A percentile compares a stretch with the other conserved stretches of the same genome.
These are phyloP conservation scores for Wickerhamomyces hampshirensis DNA, from an alignment of 805 yeast genomes.

Conservation along the genomic window DNA sequence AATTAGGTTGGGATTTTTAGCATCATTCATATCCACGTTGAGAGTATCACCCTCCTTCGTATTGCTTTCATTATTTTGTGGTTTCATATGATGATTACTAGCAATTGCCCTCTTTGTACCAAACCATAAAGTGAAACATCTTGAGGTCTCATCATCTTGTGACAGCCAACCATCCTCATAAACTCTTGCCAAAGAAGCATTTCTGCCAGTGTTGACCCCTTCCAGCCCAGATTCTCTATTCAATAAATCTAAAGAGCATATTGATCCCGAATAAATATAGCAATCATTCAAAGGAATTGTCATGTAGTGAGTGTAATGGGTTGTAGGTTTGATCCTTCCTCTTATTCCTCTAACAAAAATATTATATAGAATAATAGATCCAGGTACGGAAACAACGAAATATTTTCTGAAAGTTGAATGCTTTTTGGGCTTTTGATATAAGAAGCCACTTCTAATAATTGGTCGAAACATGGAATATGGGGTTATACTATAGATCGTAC, in stretches of 20 bases:
- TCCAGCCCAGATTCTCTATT: conserved; percentile 41
- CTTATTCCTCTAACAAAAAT: conserved; percentile 41
- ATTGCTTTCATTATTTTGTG: conserved; percentile 1
- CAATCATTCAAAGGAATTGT: conserved; percentile 63
- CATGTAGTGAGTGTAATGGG: conserved; percentile 46
- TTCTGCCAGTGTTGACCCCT: conserved; percentile 43
- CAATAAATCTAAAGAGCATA: conserved; percentile 54
- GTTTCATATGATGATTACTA: conserved; percentile 8
- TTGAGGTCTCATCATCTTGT: conserved; percentile 64
- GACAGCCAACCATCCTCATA: conserved; percentile 84
- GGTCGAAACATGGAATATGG: conserved; percentile 55
- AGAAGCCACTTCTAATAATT: conserved; percentile 56
- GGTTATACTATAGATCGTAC: conserved; percentile 49
- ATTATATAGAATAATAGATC: conserved; percentile 55
- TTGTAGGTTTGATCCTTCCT: conserved; percentile 42
- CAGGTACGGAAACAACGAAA: conserved; percentile 66
- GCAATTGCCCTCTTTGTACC: conserved; percentile 54
- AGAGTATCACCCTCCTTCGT: neutral
- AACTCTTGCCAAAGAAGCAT: conserved; percentile 59
- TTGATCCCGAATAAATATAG: conserved; percentile 70
- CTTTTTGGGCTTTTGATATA: conserved; percentile 67
- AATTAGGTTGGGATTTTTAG: conserved; percentile 39
- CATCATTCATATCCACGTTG: conserved; percentile 3
- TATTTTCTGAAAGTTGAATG: conserved; percentile 60
- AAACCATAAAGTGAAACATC: conserved; percentile 85